Percentiles rank a stretch among this genome's conserved stretches.
Evolutionary conservation across 257 asterid genomes (phyloP).

Genomic region (Solanum bukasovii): DNA sequence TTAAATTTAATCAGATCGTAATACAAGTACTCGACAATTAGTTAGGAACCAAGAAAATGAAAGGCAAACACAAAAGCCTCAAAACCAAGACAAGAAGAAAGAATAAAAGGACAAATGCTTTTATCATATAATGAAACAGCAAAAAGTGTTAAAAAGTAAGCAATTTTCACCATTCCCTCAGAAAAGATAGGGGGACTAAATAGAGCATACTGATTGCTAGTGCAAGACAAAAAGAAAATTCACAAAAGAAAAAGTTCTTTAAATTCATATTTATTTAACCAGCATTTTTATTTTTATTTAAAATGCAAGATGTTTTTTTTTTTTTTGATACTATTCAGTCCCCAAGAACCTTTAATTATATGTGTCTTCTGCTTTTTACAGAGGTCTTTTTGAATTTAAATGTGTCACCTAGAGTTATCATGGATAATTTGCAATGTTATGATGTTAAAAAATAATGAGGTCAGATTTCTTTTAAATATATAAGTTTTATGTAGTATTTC

Average conservation of each 20-base stretch:
- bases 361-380: not conserved
- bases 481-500: not conserved
- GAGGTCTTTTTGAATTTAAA: not conserved
- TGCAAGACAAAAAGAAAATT: not conserved
- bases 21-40: not conserved
- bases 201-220: not conserved
- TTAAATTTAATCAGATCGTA: not conserved
- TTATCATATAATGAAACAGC: not conserved
- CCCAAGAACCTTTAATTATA: not conserved
- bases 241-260: not conserved
- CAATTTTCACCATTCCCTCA: not conserved
- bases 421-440: slow-evolving; percentile 9
- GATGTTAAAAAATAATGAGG: slow-evolving; percentile 1
- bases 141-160: not conserved
- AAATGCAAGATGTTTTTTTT: not conserved
- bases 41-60: not conserved
- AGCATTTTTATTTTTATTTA: not conserved
- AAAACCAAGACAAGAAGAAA: not conserved
- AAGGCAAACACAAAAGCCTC: not conserved
- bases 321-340: not conserved
- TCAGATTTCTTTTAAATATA: not conserved
- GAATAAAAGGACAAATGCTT: not conserved
- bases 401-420: slow-evolving; percentile 14
- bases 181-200: not conserved
- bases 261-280: not conserved